phyloP scores from a whole-genome alignment of 108 stramenopile genomes.

The Seminavis robusta region DNA sequence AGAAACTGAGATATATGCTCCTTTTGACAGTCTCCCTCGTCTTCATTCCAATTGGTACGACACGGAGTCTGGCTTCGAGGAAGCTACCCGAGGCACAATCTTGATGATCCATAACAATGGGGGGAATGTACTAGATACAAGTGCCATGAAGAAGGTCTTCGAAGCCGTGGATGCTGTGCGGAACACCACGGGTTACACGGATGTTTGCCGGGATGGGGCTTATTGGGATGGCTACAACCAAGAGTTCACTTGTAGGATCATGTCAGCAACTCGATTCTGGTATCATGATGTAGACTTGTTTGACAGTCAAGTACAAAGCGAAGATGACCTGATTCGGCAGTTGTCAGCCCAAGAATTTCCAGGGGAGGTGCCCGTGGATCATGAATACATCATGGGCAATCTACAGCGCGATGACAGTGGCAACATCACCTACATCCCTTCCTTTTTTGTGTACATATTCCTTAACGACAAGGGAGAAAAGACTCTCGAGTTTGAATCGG shows the following conservation, averaged over 20 bases:
- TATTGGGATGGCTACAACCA: too few species aligned
- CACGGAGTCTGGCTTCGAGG: neutral
- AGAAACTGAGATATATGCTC: constrained; percentile 1
- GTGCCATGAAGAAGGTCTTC: neutral
- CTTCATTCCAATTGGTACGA: constrained; percentile 4
- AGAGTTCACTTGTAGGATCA: constrained; percentile 1
- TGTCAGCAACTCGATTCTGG: constrained; percentile 3
- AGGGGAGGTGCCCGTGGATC: neutral
- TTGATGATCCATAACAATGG: constrained; percentile 9
- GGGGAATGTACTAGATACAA: constrained; percentile 5
- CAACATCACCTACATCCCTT: too few species aligned
- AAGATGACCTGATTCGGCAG: neutral
- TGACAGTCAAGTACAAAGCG: neutral
- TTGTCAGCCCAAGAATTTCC: constrained; percentile 5
- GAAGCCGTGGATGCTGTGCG: constrained; percentile 6
- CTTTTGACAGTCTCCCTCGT: neutral
- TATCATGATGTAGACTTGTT: constrained; percentile 1
- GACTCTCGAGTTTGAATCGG: too few species aligned
- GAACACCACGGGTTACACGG: neutral
- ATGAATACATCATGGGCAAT: too few species aligned
- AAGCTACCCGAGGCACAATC: neutral
- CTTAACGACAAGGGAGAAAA: too few species aligned
- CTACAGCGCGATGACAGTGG: too few species aligned
- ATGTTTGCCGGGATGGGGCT: neutral
- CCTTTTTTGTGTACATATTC: too few species aligned